Conservation (phyloP, 371 early-diverging fungal genomes). For the Mucor sp. region DNA sequence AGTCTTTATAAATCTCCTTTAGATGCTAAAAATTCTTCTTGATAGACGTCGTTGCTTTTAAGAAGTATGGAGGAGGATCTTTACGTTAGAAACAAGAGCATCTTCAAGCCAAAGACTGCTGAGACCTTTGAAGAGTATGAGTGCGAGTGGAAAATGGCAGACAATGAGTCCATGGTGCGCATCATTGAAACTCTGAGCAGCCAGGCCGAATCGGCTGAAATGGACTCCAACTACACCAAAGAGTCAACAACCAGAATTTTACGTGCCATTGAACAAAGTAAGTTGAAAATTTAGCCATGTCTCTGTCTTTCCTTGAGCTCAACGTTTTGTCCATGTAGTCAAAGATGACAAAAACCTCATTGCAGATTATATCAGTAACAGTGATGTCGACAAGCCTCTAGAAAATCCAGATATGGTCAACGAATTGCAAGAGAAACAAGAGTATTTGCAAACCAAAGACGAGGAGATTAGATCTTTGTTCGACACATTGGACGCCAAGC, state of each 20-base stretch:
- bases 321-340: neutral
- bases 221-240: no score
- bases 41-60: neutral
- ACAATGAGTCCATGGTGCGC: neutral
- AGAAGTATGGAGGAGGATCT: neutral
- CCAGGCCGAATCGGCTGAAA: neutral
- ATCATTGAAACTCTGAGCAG: neutral
- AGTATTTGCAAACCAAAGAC: neutral
- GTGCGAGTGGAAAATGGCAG: conserved; percentile 1
- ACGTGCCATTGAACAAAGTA: neutral
- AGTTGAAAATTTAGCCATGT: neutral
- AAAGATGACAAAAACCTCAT: neutral
- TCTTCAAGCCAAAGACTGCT: neutral
- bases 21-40: neutral
- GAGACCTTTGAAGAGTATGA: neutral
- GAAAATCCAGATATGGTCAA: neutral
- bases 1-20: neutral
- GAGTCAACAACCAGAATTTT: neutral
- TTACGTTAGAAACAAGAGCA: neutral
- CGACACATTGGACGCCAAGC: neutral
- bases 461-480: neutral
- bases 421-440: neutral
- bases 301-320: neutral
- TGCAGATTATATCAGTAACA: neutral
- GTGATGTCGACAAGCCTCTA: neutral